These are phyloP conservation scores for Penicillium subrubescens DNA, from an alignment of 495 filamentous ascomycete species.

Conservation along the genomic window DNA sequence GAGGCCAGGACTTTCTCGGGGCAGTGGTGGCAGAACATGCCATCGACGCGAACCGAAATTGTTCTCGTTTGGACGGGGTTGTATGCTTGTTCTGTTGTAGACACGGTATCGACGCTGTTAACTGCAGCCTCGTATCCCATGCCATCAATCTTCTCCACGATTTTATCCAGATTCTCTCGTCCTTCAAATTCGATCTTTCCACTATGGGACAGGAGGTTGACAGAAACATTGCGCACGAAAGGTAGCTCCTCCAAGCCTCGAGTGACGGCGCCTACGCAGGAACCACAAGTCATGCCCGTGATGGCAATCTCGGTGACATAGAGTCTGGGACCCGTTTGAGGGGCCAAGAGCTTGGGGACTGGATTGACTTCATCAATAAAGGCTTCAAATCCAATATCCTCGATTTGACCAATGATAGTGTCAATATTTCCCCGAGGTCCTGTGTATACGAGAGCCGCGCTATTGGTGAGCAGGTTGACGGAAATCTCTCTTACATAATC, in stretches of 20 bases:
- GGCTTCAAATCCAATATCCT: conserved; percentile 60
- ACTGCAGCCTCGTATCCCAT: conserved; percentile 75
- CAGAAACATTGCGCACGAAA: conserved; percentile 63
- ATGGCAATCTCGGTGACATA: conserved; percentile 68
- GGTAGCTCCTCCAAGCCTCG: conserved; percentile 60
- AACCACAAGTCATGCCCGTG: conserved; percentile 81
- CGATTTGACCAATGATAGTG: conserved; percentile 50
- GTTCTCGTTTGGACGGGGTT: conserved; percentile 48
- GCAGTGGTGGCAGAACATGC: conserved; percentile 89
- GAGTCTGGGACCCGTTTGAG: not conserved
- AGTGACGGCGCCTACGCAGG: conserved; percentile 69
- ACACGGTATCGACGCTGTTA: conserved; percentile 34
- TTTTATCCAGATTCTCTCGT: conserved; percentile 53
- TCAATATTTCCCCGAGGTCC: conserved; percentile 45
- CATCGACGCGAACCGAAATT: conserved; percentile 68
- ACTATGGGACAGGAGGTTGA: conserved; percentile 76
- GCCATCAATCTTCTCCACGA: conserved; percentile 75
- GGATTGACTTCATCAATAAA: conserved; percentile 46
- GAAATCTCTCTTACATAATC: conserved; percentile 56
- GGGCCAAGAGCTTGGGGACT: conserved; percentile 25
- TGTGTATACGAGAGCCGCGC: conserved; percentile 50
- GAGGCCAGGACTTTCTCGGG: conserved; percentile 59
- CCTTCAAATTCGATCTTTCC: conserved; percentile 64
- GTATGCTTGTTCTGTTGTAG: conserved; percentile 9
- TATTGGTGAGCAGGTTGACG: conserved; percentile 62